These are phyloP conservation scores for Globisporangium viniferum DNA, from an alignment of 352 stramenopile genomes.

Conservation along the genomic window DNA sequence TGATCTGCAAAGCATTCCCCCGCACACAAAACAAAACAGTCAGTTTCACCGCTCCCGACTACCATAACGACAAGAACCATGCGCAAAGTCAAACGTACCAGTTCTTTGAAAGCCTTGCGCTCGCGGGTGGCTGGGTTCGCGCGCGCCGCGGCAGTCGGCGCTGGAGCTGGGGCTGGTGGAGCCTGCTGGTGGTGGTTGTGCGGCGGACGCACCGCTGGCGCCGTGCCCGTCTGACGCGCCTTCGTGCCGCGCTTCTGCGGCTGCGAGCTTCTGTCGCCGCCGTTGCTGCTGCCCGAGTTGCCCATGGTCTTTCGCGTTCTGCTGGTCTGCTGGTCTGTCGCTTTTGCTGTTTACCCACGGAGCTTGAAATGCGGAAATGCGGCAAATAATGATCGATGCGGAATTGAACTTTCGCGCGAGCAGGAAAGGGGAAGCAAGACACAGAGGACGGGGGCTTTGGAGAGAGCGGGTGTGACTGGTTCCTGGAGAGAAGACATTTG, in stretches of 20 bases:
- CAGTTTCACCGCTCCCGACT: not conserved
- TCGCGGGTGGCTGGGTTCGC: conserved; percentile 47
- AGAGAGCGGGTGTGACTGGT: not conserved
- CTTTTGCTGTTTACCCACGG: not conserved
- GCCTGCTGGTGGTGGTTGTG: conserved; percentile 20
- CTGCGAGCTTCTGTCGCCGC: conserved; percentile 15
- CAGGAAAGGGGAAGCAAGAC: not conserved
- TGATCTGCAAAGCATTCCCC: conserved; percentile 51
- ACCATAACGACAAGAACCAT: not conserved
- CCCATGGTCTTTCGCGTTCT: conserved; percentile 33
- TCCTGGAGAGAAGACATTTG: not conserved
- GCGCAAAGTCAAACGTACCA: conserved; percentile 32
- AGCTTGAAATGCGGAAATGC: conserved; percentile 8
- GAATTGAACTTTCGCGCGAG: conserved; percentile 6
- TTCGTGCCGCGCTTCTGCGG: conserved; percentile 23
- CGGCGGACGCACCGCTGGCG: conserved; percentile 12
- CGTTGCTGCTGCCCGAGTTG: conserved; percentile 64
- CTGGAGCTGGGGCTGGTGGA: conserved; percentile 16
- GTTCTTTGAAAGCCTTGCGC: conserved; percentile 64
- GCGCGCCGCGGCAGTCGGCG: conserved; percentile 19
- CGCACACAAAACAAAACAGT: conserved; percentile 2
- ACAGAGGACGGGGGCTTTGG: not conserved
- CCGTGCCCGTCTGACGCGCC: conserved; percentile 28
- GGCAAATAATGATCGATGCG: not conserved
- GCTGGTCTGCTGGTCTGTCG: not conserved